Base-by-base conservation (phyloP, 176 grass and related monocot species). In the Cymbopogon citratus region DNA sequence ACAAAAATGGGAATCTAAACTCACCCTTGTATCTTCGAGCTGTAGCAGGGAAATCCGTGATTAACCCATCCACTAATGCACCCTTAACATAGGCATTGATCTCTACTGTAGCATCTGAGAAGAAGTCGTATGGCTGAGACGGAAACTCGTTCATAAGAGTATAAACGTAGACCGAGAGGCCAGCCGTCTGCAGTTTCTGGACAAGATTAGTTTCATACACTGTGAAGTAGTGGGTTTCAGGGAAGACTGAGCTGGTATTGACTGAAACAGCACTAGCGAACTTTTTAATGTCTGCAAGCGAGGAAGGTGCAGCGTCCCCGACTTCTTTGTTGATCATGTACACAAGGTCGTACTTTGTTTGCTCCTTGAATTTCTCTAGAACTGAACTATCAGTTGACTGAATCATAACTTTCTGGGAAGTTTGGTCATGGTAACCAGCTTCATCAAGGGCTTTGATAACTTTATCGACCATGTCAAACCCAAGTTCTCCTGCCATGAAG, bases 331-430 rank as follows among this genome's bases (percentile, higher is more conserved):
- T 71, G 51, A 98, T 59, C 85, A 87, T 87, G 84, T 98, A 98
- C 71, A 98, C 86, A 25, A 98, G 88, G 40, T 94, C 84, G 4
- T 94, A 94, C 70, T 93, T 91, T 0, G 92, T 83, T 74, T 94
- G 80, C 79, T 93, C 81, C 84, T 88, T 98, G 54, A 98, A 94
- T 64, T 88, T 90, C 36, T 74, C 68, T 79, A 98, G 78, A 43
- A 94, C 88, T 5, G 95, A 94, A 84, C 92, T 94, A 40, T 92
- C 89, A 36, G 88, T 86, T 5, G 95, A 98, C 77, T 91, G 88
- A 46, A 98, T 94, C 78, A 84, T 84, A 45, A 98, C 86, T 74
- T 94, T 86, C 41, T 81, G 90, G 15, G 83, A 34, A 15, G 84
- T 94, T 74, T 71, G 78, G 0, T 78, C 94, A 71, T 61, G 71